A percentile compares a stretch with the other conserved stretches of the same genome.
Conservation (phyloP, 805 yeast genomes). For the Clavispora fructus region DNA sequence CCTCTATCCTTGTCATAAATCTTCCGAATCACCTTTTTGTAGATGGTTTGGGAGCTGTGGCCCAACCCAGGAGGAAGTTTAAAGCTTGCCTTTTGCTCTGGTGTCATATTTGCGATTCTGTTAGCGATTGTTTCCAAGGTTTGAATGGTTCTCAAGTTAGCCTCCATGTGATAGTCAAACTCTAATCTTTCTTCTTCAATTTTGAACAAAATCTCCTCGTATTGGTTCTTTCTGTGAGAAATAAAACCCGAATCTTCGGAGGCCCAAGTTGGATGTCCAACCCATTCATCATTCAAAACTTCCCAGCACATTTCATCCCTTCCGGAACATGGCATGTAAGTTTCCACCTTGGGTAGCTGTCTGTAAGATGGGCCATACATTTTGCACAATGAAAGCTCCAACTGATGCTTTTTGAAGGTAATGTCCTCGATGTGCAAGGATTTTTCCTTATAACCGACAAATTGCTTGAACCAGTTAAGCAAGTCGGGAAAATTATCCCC, state of each 20-base stretch:
- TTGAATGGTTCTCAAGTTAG: conserved; percentile 91
- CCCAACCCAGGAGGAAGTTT: conserved; percentile 92
- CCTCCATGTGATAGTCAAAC: conserved; percentile 93
- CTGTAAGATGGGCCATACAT: conserved; percentile 95
- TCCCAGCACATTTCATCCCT: conserved; percentile 99
- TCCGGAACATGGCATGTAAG: conserved; percentile 96
- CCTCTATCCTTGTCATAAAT: conserved; percentile 93
- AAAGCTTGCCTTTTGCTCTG: conserved; percentile 81
- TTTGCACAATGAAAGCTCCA: conserved; percentile 86
- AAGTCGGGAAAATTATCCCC: conserved; percentile 73
- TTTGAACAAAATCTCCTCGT: conserved; percentile 90
- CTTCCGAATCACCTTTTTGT: conserved; percentile 88
- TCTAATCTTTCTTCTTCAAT: conserved; percentile 98
- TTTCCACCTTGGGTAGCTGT: conserved; percentile 86
- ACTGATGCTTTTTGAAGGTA: conserved; percentile 79
- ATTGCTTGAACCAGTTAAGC: conserved; percentile 84
- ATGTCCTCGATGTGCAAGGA: conserved; percentile 88
- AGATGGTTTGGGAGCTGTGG: conserved; percentile 83
- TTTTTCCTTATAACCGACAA: conserved; percentile 82
- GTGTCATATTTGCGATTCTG: conserved; percentile 86
- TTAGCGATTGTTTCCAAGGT: conserved; percentile 92
- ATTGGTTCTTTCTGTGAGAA: conserved; percentile 98
- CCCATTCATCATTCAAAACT: conserved; percentile 97
- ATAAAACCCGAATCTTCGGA: conserved; percentile 98
- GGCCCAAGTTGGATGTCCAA: conserved; percentile 99